Evolutionary conservation across 495 filamentous ascomycete species (phyloP), one percentile per base, ranked within the genome.

Genomic region (Penicillium riverlandense): DNA sequence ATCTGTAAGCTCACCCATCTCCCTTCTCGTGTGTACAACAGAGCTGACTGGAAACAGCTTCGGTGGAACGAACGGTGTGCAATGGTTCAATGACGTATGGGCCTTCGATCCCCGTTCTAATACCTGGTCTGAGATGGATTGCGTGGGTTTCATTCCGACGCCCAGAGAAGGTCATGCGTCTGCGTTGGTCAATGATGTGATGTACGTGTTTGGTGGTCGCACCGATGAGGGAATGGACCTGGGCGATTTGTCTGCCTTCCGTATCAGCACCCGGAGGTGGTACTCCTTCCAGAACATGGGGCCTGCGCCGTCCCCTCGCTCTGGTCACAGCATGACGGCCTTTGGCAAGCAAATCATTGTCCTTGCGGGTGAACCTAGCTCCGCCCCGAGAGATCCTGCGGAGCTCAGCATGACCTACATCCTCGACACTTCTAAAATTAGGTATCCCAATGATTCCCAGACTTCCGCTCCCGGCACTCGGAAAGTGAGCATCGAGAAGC

Each of bases 271-370:
- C 6, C 81, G 85, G 44, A 83, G 94, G 32, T 99, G 94, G 94
- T 99, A 96, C 58, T 97, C 91, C 9, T 99, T 99, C 67, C 94
- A 97, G 57, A 99, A 99, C 54, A 99, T 99, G 94, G 94, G 94
- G 0, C 91, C 88, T 1, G 90, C 90, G 4, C 94, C 94, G 1
- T 96, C 90, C 7, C 84, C 92, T 13, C 74, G 94, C 37, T 96
- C 90, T 13, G 94, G 94, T 0, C 94, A 99, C 61, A 94, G 89
- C 61, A 97, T 97, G 92, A 97, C 94, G 0, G 82, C 90, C 6
- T 88, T 88, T 52, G 86, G 86, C 6, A 95, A 95, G 54, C 84
- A 90, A 39, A 82, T 99, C 46, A 85, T 96, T 38, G 88, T 96
- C 11, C 70, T 96, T 35, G 94, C 86, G 9, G 92, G 92, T 39